These are phyloP conservation scores for Debaryomyces nepalensis DNA, from an alignment of 1,139 yeast genomes.

Conservation along the genomic window DNA sequence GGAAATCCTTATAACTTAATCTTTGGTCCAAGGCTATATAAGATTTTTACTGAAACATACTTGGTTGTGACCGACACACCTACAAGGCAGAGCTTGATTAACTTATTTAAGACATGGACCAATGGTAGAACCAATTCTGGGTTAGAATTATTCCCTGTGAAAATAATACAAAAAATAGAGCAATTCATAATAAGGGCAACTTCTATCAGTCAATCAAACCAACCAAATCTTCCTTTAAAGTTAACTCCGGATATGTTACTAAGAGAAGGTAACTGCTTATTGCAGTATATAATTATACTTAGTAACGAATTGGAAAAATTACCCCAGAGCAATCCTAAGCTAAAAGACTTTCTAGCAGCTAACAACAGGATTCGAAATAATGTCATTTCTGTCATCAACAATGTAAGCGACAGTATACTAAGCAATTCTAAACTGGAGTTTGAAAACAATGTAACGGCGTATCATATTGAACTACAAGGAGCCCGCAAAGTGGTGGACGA, in stretches of 20 bases:
- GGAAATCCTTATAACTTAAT: constrained; percentile 50
- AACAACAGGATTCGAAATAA: constrained; percentile 32
- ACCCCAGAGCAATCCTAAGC: constrained; percentile 18
- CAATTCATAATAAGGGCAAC: constrained; percentile 48
- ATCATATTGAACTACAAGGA: constrained; percentile 30
- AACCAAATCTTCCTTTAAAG: constrained; percentile 18
- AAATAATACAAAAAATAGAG: constrained; percentile 38
- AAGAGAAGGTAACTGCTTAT: constrained; percentile 37
- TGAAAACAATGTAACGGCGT: constrained; percentile 30
- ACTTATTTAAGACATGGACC: constrained; percentile 48
- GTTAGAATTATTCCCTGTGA: constrained; percentile 39
- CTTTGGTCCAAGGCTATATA: constrained; percentile 39
- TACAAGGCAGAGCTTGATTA: constrained; percentile 43
- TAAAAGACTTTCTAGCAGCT: constrained; percentile 18
- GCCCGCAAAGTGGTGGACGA: constrained; percentile 37
- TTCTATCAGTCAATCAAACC: constrained; percentile 21
- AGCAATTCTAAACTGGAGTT: constrained; percentile 29
- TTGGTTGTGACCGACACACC: constrained; percentile 44
- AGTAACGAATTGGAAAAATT: constrained; percentile 23
- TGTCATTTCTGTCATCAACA: constrained; percentile 38
- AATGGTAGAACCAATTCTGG: constrained; percentile 39
- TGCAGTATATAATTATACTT: constrained; percentile 35
- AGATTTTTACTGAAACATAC: constrained; percentile 44
- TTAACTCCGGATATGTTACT: constrained; percentile 36
- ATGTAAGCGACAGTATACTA: constrained; percentile 35